phyloP scores from a whole-genome alignment of 1,139 yeast genomes.

The Yamadazyma mexicana region DNA sequence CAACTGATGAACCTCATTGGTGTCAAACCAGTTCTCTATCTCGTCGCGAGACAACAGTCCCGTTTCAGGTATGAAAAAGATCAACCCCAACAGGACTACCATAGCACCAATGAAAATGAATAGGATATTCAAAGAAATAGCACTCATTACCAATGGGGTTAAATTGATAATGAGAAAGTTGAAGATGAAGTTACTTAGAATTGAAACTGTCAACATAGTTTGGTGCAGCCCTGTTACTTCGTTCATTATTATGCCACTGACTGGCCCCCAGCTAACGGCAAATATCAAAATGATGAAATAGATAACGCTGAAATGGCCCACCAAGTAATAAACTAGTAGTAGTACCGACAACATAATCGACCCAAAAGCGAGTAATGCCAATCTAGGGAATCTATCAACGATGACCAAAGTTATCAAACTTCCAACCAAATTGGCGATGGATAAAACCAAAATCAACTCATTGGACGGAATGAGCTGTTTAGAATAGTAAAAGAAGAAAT shows the following conservation, averaged over 20 bases:
- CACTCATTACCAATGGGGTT: constrained; percentile 23
- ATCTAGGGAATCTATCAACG: constrained; percentile 8
- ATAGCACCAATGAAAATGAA: constrained; percentile 21
- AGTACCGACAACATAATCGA: constrained; percentile 4
- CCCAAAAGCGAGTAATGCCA: constrained; percentile 10
- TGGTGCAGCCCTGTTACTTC: constrained; percentile 23
- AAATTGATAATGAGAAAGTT: constrained; percentile 26
- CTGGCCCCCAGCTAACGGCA: constrained; percentile 37
- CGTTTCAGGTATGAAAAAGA: constrained; percentile 16
- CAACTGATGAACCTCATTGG: background rate
- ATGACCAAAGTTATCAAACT: constrained; percentile 9
- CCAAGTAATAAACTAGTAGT: constrained; percentile 7
- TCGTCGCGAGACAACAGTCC: constrained; percentile 6
- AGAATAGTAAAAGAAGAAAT: constrained; percentile 35
- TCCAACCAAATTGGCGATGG: constrained; percentile 14
- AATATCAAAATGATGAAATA: constrained; percentile 22
- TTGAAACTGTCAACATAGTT: constrained; percentile 22
- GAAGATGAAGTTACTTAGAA: constrained; percentile 23
- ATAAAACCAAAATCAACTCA: constrained; percentile 8
- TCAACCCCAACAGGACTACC: constrained; percentile 18
- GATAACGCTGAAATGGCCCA: constrained; percentile 13
- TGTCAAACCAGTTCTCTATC: constrained; percentile 7
- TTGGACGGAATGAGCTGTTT: constrained; percentile 19
- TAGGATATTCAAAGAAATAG: constrained; percentile 13
- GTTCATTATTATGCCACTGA: constrained; percentile 27